Conservation (phyloP, 2,329 filamentous ascomycete species). For the Fusarium goolgardi region DNA sequence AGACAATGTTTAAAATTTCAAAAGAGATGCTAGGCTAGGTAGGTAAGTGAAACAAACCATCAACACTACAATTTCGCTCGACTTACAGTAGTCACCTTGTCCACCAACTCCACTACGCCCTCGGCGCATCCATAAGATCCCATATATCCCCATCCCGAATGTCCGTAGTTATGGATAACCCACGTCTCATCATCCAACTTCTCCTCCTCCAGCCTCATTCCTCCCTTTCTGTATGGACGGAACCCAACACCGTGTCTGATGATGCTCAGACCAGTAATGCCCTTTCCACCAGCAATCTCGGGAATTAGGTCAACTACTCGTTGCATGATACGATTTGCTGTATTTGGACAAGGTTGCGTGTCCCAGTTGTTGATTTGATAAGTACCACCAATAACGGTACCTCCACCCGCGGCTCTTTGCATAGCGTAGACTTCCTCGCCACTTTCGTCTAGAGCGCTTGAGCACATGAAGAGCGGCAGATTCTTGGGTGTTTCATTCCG, state of each 20-base stretch:
- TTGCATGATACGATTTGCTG: constrained; percentile 85
- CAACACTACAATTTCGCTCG: constrained; percentile 47
- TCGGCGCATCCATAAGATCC: constrained; percentile 77
- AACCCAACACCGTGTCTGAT: constrained; percentile 86
- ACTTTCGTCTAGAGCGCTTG: constrained; percentile 77
- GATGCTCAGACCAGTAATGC: constrained; percentile 78
- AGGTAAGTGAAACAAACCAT: not conserved
- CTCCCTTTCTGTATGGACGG: constrained; percentile 77
- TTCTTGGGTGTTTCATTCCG: constrained; percentile 71
- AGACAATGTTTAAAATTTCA: not conserved
- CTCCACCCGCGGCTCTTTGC: constrained; percentile 80
- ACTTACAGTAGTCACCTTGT: constrained; percentile 61
- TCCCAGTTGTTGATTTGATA: constrained; percentile 86
- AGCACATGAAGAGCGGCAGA: constrained; percentile 74
- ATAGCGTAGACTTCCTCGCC: constrained; percentile 85
- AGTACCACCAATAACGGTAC: constrained; percentile 85
- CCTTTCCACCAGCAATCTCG: constrained; percentile 70
- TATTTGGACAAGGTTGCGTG: constrained; percentile 77
- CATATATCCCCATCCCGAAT: constrained; percentile 81
- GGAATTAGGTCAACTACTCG: constrained; percentile 74
- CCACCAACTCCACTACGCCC: constrained; percentile 74
- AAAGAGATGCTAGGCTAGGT: not conserved
- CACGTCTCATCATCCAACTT: constrained; percentile 63
- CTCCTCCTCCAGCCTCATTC: constrained; percentile 76
- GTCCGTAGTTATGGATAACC: constrained; percentile 84